phyloP scores from a whole-genome alignment of 1,284 basidiomycete species.

The Coriolopsis trogii region DNA sequence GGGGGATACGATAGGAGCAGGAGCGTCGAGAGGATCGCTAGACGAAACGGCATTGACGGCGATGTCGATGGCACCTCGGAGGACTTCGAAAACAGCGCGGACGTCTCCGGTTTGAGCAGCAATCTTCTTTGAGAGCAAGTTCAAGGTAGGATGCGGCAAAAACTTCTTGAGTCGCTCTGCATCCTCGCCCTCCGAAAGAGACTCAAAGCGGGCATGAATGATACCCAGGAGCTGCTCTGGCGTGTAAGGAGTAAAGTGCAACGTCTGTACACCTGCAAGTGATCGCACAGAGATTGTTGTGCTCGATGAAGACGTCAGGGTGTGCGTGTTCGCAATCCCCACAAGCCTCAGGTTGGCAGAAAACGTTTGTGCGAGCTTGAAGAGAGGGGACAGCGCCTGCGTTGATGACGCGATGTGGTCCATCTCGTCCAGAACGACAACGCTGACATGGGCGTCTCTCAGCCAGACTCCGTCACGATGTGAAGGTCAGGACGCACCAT shows the following conservation, averaged over 20 bases:
- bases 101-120: conserved; percentile 81
- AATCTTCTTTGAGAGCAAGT: conserved; percentile 74
- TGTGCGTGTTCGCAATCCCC: conserved; percentile 84
- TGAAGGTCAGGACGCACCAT: conserved; percentile 51
- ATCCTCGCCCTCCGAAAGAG: conserved; percentile 41
- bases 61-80: conserved; percentile 75
- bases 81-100: conserved; percentile 72
- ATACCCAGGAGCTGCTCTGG: conserved; percentile 68
- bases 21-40: conserved; percentile 42
- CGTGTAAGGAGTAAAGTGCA: conserved; percentile 79
- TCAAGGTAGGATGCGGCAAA: conserved; percentile 62
- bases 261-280: conserved; percentile 53
- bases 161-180: conserved; percentile 49
- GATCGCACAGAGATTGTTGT: conserved; percentile 37
- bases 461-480: not conserved
- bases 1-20: conserved; percentile 55
- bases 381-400: conserved; percentile 59
- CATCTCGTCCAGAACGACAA: conserved; percentile 79
- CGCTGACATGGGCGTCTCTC: conserved; percentile 39
- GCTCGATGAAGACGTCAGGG: conserved; percentile 60
- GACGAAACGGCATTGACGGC: conserved; percentile 40
- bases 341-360: conserved; percentile 60
- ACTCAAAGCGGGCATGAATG: conserved; percentile 58
- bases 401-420: conserved; percentile 70
- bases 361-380: conserved; percentile 59